Evolutionary conservation across 352 stramenopile species (phyloP), one percentile per base, ranked within the genome.

Genomic region (Plasmopara viticola): DNA sequence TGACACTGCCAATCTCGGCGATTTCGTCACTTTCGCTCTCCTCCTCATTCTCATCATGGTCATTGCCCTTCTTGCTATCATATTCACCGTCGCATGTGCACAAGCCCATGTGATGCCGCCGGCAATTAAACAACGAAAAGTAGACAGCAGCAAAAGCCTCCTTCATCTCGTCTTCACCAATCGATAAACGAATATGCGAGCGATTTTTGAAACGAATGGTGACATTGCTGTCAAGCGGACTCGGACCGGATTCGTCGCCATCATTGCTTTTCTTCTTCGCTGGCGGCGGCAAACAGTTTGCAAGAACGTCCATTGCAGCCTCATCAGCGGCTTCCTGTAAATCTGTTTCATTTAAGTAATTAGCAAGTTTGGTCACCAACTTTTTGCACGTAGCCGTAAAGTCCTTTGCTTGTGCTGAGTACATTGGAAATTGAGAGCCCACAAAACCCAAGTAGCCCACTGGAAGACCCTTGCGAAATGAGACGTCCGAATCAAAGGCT

Each of bases 91-190:
- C 51, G 37, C 83, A 94, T n/a, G 64, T 76, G 60, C 84, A 94
- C 20, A 78, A 15, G 0, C 79, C 81, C 84, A 94, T 94, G 65
- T 94, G 84, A 65, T 94, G 84, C 47, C 65, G 45, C 40, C 81
- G 68, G 53, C 84, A 94, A 56, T 94, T 94, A 45, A 70, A 51
- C 35, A 79, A 53, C 51, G 81, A 89, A 55, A 86, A 82, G 55
- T 87, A 86, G 4, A 92, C 55, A 0, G 77, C 68, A 51, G 90
- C 71, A 48, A 81, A 73, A 18, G 75, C 61, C 43, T 87, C 72
- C 33, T 83, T 76, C 30, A 56, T 44, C 12, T 84, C 74, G 33
- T 90, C 80, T 41, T 81, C 66, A 39, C 70, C 71, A 49, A 92
- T 67, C 14, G 71, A 71, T 35, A 94, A 60, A 9, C 84, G 81